Base-by-base conservation (phyloP, 2,329 filamentous ascomycete genomes). In the Calycina herbarum region DNA sequence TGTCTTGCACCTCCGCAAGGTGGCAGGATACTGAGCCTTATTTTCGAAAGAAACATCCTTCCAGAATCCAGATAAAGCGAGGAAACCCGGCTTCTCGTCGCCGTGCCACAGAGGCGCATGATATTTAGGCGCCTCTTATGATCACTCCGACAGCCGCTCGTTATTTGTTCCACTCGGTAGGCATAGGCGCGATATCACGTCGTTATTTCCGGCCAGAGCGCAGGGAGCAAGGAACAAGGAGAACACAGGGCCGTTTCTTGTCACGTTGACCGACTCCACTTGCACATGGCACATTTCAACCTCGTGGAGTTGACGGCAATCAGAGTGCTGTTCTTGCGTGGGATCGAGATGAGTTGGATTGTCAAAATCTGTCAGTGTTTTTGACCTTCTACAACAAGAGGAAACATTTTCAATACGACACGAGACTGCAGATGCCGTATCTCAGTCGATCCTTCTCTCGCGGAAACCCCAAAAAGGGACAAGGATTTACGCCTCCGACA, bases 81-180 rank as follows among this genome's bases (percentile, higher is more conserved):
- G 45, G 45, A 48, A 48, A 24, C 45, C 48, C 48, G 3, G 24
- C 20, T 24, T 24, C n/a, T 51, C 20, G 10, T 13, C 27, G 48
- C 48, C n/a, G 48, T 27, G 48, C 48, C 48, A 51, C 20, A 10
- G 11, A 24, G 7, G 20, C 3, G 48, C 48, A 51, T 48, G 6
- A 20, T n/a, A 7, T n/a, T 10, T 51, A 51, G 24, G 20, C 48
- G 48, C 48, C 48, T 51, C 48, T 24, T 17, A 10, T 51, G 48
- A 51, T 51, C 48, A 51, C n/a, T 20, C 48, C 48, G 48, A 27
- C 20, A 51, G 48, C 48, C 48, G 48, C 48, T 51, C 48, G 48
- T 51, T 51, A 24, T 24, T 27, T 24, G 48, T 51, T 51, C 48
- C 48, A 51, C 48, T 51, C n/a, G 48, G 24, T 51, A 24, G 10